Evolutionary conservation across 2,329 filamentous ascomycete genomes (phyloP).

Genomic region (Ophiostoma ips): DNA sequence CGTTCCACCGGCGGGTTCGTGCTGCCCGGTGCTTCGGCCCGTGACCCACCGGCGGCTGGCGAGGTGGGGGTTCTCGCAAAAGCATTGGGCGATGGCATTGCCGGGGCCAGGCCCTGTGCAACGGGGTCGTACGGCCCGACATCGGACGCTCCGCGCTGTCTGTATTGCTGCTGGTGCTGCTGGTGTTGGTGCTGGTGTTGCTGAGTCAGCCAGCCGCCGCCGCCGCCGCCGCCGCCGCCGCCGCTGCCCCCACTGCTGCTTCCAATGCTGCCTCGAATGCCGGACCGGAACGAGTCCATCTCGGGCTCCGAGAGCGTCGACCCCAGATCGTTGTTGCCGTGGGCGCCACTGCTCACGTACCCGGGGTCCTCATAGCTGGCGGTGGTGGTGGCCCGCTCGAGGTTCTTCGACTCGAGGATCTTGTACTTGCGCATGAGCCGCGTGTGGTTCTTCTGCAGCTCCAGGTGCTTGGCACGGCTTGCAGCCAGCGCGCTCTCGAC

Average conservation of each 20-base stretch:
- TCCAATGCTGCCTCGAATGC: slow-evolving; percentile 20
- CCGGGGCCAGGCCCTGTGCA: slow-evolving; percentile 12
- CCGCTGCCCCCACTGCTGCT: slow-evolving; percentile 15
- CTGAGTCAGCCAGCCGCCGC: not conserved
- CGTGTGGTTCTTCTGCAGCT: slow-evolving; percentile 38
- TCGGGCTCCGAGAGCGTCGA: slow-evolving; percentile 12
- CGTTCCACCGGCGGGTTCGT: slow-evolving; percentile 25
- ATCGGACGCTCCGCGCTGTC: slow-evolving; percentile 31
- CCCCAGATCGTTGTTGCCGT: slow-evolving; percentile 11
- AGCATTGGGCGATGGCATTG: slow-evolving; percentile 21
- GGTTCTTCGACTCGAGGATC: slow-evolving; percentile 28
- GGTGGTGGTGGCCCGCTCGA: slow-evolving; percentile 9
- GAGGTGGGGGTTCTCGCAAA: slow-evolving; percentile 12
- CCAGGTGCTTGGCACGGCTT: slow-evolving; percentile 38
- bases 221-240: slow-evolving; percentile 8
- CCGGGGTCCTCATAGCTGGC: slow-evolving; percentile 1
- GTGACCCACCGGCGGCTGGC: not conserved
- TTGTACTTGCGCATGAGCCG: slow-evolving; percentile 38
- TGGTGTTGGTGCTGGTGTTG: not conserved
- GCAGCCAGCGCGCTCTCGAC: slow-evolving; percentile 34
- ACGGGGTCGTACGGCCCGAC: slow-evolving; percentile 25
- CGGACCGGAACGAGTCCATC: slow-evolving; percentile 23
- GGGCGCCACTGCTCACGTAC: not conserved
- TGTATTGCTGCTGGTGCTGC: slow-evolving; percentile 8
- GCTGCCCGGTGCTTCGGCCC: slow-evolving; percentile 17